Percentiles rank a stretch among this genome's conserved stretches.
Evolutionary conservation across 768 basidiomycete species (phyloP).

Genomic region (Daedalea quercina): DNA sequence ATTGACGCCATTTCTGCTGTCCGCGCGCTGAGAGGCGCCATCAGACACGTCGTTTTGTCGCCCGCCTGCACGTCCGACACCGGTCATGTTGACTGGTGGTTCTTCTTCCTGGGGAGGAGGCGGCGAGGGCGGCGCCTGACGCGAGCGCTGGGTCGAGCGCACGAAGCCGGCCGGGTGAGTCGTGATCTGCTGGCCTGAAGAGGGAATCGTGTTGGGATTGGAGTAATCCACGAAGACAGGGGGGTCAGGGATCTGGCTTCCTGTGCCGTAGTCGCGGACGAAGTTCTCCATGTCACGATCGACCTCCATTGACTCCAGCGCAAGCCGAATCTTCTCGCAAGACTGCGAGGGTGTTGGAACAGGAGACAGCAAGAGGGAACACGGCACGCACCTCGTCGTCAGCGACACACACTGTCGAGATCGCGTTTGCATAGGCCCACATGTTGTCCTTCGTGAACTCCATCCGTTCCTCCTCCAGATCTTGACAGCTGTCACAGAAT

Average conservation of each 20-base stretch:
- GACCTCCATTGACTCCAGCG: slow-evolving; percentile 85
- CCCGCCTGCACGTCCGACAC: slow-evolving; percentile 62
- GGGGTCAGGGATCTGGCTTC: slow-evolving; percentile 80
- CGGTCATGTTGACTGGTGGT: slow-evolving; percentile 55
- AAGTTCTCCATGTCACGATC: slow-evolving; percentile 87
- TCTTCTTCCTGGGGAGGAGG: slow-evolving; percentile 31
- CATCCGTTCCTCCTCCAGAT: slow-evolving; percentile 91
- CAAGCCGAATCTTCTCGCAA: slow-evolving; percentile 81
- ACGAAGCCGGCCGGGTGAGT: slow-evolving; percentile 52
- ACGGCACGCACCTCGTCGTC: slow-evolving; percentile 81
- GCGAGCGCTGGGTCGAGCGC: slow-evolving; percentile 32
- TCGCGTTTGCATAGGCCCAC: slow-evolving; percentile 94
- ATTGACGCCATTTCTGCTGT: slow-evolving; percentile 24
- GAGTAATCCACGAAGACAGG: slow-evolving; percentile 83
- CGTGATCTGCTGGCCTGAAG: slow-evolving; percentile 47
- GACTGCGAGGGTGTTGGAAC: slow-evolving; percentile 43
- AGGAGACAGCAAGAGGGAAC: neutral
- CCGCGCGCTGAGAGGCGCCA: slow-evolving; percentile 22
- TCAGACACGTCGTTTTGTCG: slow-evolving; percentile 30
- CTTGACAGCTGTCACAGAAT: slow-evolving; percentile 93
- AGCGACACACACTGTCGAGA: slow-evolving; percentile 91
- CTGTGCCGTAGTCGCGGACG: slow-evolving; percentile 85
- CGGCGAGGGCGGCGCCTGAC: slow-evolving; percentile 24
- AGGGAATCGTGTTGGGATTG: slow-evolving; percentile 56
- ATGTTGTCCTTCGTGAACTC: slow-evolving; percentile 93